Evolutionary conservation across 2,329 filamentous ascomycete genomes (phyloP), one percentile per base, ranked within the genome.

Genomic region (Sphaceloma murrayae): DNA sequence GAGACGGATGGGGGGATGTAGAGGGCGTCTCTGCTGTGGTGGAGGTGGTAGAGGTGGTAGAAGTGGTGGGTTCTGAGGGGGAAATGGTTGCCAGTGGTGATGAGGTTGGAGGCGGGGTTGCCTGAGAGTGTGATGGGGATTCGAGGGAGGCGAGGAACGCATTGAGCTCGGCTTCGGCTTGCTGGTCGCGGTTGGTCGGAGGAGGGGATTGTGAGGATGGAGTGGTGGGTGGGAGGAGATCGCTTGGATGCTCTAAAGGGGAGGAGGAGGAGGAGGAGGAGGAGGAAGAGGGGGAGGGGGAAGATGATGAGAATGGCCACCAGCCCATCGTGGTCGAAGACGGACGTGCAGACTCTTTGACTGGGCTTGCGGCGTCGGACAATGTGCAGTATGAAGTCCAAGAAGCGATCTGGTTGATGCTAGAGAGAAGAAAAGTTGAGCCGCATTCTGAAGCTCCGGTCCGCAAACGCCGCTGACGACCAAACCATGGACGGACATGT

Each of bases 161-260:
- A 49, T 69, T 65, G 53, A 77, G 66, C 54, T 78, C 75, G 40
- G 66, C 62, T 50, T 77, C 70, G 51, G 70, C 68, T 56, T 68
- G 61, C 54, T 73, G 67, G 61, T 53, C 66, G 61, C 48, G 63
- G 58, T 53, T 62, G 53, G 45, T 52, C 8, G 42, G 42, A 5
- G 19, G 34, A 9, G 34, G 11, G 14, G 8, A 13, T 33, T 7
- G 2, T 13, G 40, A 32, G 14, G 42, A 21, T 19, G 42, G 48
- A 33, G 51, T 57, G 56, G 49, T 40, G 30, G 51, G 30, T 8
- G 43, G 43, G 40, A 49, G 31, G 49, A 34, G 31, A 10, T 32
- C 24, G 27, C 43, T 45, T 31, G 26, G 27, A 32, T 17, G 51
- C 43, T 21, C 49, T 43, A 32, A 24, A 26, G 10, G 21, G 5